Evolutionary conservation across 2,329 filamentous ascomycete genomes (phyloP), one percentile per base, ranked within the genome.

Genomic region (Pyricularia pennisetigena): DNA sequence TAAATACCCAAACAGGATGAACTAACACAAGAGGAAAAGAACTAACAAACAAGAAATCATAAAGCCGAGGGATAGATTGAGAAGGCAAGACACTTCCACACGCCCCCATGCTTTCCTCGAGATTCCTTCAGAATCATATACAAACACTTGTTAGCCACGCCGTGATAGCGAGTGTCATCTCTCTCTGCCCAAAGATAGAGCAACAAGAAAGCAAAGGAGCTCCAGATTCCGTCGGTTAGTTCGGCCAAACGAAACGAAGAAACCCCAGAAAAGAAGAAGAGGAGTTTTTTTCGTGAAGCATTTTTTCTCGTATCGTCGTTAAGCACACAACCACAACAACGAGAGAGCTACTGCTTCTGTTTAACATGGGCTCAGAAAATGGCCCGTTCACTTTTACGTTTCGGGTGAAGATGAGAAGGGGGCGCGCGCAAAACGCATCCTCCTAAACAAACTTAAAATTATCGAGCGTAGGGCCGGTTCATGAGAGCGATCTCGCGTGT

Each of bases 381-480:
- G 23, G 41, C 41, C 41, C 41, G n/a, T 54, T n/a, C 20, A 54
- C 41, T 26, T 61, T 26, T 28, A 16, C 0, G 23, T 26, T 14
- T 61, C 57, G 1, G 9, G 57, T 9, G 10, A 61, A 61, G 14
- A 26, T 61, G 9, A 61, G 23, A 61, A 5, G 10, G n/a, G 57
- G 26, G 12, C 23, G 12, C n/a, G 12, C 23, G 12, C n/a, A 26
- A 9, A 26, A 16, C 12, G 41, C 41, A 54, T 54, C 7, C 41
- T n/a, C 20, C 20, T n/a, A 7, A n/a, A 26, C n/a, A 61, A 61
- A 61, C 20, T 12, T 23, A 23, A 26, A 26, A 61, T 78, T 74
- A 92, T 78, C 91, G 83, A 23, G 92, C 90, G 79, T 98, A 98
- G 20, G 95, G 95, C 74, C 91, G 89, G 76, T 99, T 99, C 93